These are phyloP conservation scores for Clonostachys rosea DNA, from an alignment of 2,329 filamentous ascomycete genomes.

Conservation along the genomic window DNA sequence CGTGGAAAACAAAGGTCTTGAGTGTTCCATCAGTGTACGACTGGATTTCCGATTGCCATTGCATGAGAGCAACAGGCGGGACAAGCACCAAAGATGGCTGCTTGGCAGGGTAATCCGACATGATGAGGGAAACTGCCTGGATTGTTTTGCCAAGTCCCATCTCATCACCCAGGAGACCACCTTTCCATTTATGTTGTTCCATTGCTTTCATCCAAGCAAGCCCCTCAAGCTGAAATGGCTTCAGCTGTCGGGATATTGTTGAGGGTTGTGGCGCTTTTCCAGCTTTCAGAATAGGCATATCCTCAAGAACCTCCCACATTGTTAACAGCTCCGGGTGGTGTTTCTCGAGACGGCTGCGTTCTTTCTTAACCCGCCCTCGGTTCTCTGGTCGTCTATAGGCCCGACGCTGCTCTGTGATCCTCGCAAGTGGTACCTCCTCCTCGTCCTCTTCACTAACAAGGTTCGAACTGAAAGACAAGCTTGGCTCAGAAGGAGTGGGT, in stretches of 20 bases:
- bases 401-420: conserved; percentile 20
- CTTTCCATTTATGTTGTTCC: conserved; percentile 80
- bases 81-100: conserved; percentile 83
- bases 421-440: conserved; percentile 3
- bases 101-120: conserved; percentile 87
- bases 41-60: conserved; percentile 82
- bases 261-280: conserved; percentile 45
- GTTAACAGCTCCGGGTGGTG: conserved; percentile 74
- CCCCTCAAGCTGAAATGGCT: conserved; percentile 91
- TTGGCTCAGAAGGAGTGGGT: conserved; percentile 1
- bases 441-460: conserved; percentile 12
- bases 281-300: conserved; percentile 60
- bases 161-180: conserved; percentile 89
- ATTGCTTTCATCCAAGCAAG: conserved; percentile 92
- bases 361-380: conserved; percentile 21
- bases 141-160: conserved; percentile 99
- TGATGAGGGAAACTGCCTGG: conserved; percentile 93
- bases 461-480: conserved; percentile 1
- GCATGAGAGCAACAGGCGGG: conserved; percentile 90
- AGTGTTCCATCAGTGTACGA: conserved; percentile 82
- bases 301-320: conserved; percentile 79
- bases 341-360: conserved; percentile 65
- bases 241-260: conserved; percentile 77
- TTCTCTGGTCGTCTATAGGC: conserved; percentile 20
- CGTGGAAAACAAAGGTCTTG: conserved; percentile 87